A percentile compares a stretch with the other conserved stretches of the same genome.
phyloP scores from a whole-genome alignment of 2,329 filamentous ascomycete genomes.

The Aspergillus spinulosporus region DNA sequence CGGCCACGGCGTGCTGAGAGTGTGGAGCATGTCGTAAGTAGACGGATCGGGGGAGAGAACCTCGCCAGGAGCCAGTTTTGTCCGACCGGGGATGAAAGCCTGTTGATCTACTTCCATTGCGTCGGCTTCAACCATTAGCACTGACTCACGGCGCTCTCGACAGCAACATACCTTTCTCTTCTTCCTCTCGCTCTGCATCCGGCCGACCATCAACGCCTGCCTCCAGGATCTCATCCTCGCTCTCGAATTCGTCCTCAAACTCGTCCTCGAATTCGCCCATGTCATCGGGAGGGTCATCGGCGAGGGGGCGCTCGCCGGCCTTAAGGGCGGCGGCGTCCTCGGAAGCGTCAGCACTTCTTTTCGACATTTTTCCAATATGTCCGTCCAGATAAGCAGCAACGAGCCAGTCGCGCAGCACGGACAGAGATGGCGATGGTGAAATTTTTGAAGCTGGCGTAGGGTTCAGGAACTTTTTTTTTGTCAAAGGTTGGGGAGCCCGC shows the following conservation, averaged over 20 bases:
- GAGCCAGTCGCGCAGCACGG: constrained; percentile 27
- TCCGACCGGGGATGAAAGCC: constrained; percentile 85
- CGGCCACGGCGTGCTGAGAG: constrained; percentile 90
- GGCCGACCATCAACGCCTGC: constrained; percentile 91
- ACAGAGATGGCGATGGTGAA: constrained; percentile 17
- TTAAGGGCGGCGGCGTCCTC: constrained; percentile 57
- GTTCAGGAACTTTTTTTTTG: constrained; percentile 36
- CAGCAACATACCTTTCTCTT: constrained; percentile 63
- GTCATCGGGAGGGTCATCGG: constrained; percentile 52
- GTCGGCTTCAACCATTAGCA: constrained; percentile 46
- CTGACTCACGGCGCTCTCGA: not conserved
- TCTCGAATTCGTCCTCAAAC: constrained; percentile 96
- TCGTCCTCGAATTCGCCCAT: constrained; percentile 69
- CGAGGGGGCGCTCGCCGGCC: constrained; percentile 60
- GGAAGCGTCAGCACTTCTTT: constrained; percentile 57
- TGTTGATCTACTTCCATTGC: constrained; percentile 80
- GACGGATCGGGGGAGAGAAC: constrained; percentile 85
- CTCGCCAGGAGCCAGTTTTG: constrained; percentile 87
- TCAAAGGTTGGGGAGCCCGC: constrained; percentile 20
- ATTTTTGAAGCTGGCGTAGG: constrained; percentile 11
- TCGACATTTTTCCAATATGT: constrained; percentile 53
- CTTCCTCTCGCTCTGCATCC: constrained; percentile 89
- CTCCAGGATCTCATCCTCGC: constrained; percentile 87
- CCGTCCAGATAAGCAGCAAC: constrained; percentile 14
- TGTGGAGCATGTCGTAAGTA: constrained; percentile 98